phyloP scores from a whole-genome alignment of 108 stramenopile genomes.

The Tribonema minus region DNA sequence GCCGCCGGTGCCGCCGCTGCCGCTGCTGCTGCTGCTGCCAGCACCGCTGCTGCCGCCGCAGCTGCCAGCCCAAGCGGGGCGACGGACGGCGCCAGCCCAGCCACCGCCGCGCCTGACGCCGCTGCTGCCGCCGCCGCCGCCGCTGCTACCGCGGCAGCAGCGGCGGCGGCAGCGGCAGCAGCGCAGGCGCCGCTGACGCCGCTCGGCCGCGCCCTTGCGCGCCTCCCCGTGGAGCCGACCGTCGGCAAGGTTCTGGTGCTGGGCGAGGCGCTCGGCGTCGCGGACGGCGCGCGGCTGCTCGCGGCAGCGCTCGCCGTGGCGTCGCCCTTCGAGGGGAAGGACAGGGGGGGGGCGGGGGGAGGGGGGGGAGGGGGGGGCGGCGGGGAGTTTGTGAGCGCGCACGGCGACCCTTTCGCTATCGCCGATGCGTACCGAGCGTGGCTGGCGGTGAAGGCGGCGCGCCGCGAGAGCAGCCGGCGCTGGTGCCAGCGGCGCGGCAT shows the following conservation, averaged over 20 bases:
- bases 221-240: constrained; percentile 26
- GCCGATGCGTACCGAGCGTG: constrained; percentile 39
- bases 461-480: constrained; percentile 13
- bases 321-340: constrained; percentile 33
- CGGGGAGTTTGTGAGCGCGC: constrained; percentile 9
- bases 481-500: constrained; percentile 35
- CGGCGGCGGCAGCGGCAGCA: constrained; percentile 1
- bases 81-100: neutral
- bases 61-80: neutral
- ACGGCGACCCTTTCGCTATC: constrained; percentile 27
- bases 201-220: constrained; percentile 23
- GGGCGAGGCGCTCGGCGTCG: constrained; percentile 29
- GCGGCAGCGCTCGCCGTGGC: constrained; percentile 34
- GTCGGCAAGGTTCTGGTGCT: constrained; percentile 41
- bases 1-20: neutral
- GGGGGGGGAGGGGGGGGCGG: constrained; percentile 10
- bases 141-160: neutral
- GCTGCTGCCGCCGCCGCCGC: neutral
- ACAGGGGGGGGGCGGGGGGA: neutral
- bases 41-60: neutral
- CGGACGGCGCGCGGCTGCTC: constrained; percentile 22
- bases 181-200: constrained; percentile 29
- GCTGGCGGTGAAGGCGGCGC: constrained; percentile 20
- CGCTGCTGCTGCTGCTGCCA: neutral
- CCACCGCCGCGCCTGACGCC: neutral